phyloP scores from a whole-genome alignment of 768 basidiomycete genomes.

The Phanerochaete sordida region DNA sequence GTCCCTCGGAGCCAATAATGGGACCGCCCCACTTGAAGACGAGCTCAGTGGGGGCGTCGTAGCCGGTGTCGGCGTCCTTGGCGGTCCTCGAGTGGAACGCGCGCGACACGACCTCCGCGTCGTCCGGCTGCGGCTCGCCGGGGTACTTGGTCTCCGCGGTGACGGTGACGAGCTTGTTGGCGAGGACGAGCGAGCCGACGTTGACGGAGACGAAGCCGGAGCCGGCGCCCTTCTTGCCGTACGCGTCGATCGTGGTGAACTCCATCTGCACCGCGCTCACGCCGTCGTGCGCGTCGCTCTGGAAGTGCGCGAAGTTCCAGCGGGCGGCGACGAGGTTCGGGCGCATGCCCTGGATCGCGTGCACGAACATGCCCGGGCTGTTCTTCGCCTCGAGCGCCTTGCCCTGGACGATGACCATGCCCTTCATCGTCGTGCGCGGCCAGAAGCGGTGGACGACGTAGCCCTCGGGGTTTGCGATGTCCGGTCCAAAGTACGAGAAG shows the following conservation, averaged over 20 bases:
- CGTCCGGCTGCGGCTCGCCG: conserved; percentile 46
- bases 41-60: conserved; percentile 66
- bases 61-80: conserved; percentile 78
- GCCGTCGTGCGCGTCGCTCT: conserved; percentile 66
- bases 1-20: conserved; percentile 46
- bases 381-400: conserved; percentile 47
- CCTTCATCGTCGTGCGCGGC: conserved; percentile 63
- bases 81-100: conserved; percentile 58
- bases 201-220: conserved; percentile 85
- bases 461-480: conserved; percentile 67
- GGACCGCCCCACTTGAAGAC: conserved; percentile 77
- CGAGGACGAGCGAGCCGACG: conserved; percentile 81
- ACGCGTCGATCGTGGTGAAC: conserved; percentile 76
- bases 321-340: conserved; percentile 88
- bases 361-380: conserved; percentile 85
- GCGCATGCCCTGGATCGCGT: conserved; percentile 98
- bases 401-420: conserved; percentile 67
- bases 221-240: conserved; percentile 77
- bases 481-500: conserved; percentile 80
- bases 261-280: conserved; percentile 95
- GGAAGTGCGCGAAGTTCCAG: conserved; percentile 97
- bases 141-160: conserved; percentile 81
- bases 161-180: conserved; percentile 69
- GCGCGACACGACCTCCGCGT: conserved; percentile 55
- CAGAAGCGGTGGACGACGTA: conserved; percentile 92